phyloP scores from a whole-genome alignment of 805 yeast species.

The Wickerhamomyces silvicola region DNA sequence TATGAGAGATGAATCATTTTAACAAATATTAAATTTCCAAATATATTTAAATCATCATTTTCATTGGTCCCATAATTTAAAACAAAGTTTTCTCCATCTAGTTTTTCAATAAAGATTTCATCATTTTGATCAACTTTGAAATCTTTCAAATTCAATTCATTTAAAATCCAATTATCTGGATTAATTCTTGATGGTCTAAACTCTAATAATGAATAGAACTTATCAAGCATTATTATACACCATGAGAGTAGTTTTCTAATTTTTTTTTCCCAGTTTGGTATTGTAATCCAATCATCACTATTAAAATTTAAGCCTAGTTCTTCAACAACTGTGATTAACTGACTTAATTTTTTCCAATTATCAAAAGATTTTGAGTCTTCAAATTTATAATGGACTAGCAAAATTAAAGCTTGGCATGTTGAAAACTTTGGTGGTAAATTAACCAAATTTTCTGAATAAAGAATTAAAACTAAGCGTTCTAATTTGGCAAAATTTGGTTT shows the following conservation, averaged over 20 bases:
- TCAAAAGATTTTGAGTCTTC: constrained; percentile 5
- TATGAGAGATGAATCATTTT: constrained; percentile 20
- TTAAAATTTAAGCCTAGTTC: constrained; percentile 23
- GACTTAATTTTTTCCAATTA: constrained; percentile 18
- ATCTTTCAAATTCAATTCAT: constrained; percentile 13
- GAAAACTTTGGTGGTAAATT: constrained; percentile 26
- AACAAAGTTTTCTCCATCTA: constrained; percentile 11
- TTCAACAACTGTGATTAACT: constrained; percentile 19
- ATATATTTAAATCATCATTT: constrained; percentile 4
- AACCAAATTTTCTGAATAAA: constrained; percentile 21
- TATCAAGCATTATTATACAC: constrained; percentile 22
- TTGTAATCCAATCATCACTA: constrained; percentile 19
- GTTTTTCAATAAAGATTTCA: constrained; percentile 13
- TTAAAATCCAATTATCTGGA: constrained; percentile 21
- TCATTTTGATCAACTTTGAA: constrained; percentile 15
- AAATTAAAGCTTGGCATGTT: constrained; percentile 33
- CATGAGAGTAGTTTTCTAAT: constrained; percentile 20
- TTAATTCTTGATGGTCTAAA: constrained; percentile 19
- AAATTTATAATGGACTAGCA: constrained; percentile 24
- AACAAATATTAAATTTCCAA: constrained; percentile 19
- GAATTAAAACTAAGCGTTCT: constrained; percentile 21
- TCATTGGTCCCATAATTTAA: constrained; percentile 3
- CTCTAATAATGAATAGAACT: constrained; percentile 22
- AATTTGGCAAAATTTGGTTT: constrained; percentile 20
- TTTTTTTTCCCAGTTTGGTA: constrained; percentile 25